A percentile compares a stretch with the other conserved stretches of the same genome.
These are phyloP conservation scores for Hypoxylon subgilvum DNA, from an alignment of 495 filamentous ascomycete species.

Conservation along the genomic window DNA sequence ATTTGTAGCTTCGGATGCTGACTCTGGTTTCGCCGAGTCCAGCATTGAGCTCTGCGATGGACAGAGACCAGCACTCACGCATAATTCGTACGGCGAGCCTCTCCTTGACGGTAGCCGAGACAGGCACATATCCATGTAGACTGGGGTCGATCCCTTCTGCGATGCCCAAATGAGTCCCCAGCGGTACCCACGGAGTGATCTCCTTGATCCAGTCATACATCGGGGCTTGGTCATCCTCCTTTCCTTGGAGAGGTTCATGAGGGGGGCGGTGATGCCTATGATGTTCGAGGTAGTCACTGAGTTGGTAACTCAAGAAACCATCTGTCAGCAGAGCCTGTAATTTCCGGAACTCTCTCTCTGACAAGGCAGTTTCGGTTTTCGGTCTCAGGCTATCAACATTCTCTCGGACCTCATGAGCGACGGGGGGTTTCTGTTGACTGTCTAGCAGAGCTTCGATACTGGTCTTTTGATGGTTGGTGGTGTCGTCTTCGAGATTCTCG, in stretches of 20 bases:
- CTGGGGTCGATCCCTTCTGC: slow-evolving; percentile 7
- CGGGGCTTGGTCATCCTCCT: neutral
- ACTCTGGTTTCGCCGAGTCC: slow-evolving; percentile 44
- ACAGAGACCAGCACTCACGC: slow-evolving; percentile 52
- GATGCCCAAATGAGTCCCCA: slow-evolving; percentile 6
- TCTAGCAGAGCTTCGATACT: slow-evolving; percentile 44
- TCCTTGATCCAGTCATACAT: slow-evolving; percentile 41
- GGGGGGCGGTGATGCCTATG: neutral
- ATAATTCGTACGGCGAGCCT: slow-evolving; percentile 46
- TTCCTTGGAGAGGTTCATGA: neutral
- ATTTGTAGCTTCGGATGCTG: slow-evolving; percentile 41
- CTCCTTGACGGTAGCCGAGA: slow-evolving; percentile 39
- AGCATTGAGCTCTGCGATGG: slow-evolving; percentile 36
- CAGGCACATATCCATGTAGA: slow-evolving; percentile 37
- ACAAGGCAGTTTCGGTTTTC: slow-evolving; percentile 32
- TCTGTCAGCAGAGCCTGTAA: slow-evolving; percentile 45
- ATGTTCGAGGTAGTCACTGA: slow-evolving; percentile 46
- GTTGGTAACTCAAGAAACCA: slow-evolving; percentile 53
- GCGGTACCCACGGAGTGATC: slow-evolving; percentile 43
- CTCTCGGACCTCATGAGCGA: slow-evolving; percentile 40
- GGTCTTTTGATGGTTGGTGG: slow-evolving; percentile 10
- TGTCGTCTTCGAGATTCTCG: neutral
- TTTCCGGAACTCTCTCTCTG: slow-evolving; percentile 45
- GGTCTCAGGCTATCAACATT: slow-evolving; percentile 55
- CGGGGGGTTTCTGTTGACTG: slow-evolving; percentile 30